Percentiles rank a stretch among this genome's conserved stretches.
Conservation (phyloP, 1,139 yeast species). For the Sugiyamaella paludigena region DNA sequence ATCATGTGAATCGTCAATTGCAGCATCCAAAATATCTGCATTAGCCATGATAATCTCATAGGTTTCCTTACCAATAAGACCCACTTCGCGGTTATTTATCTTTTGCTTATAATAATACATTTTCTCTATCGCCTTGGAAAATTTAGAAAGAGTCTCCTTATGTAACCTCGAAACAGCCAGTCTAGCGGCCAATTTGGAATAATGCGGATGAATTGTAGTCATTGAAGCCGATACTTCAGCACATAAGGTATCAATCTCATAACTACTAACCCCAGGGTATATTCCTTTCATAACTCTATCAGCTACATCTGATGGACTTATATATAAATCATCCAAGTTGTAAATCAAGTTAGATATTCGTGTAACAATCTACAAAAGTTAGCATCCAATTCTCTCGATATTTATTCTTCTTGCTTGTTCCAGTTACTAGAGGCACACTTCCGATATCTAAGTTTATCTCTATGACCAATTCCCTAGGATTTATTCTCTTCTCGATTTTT, state of each 20-base stretch:
- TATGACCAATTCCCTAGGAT: no score
- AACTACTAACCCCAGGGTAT: constrained; percentile 80
- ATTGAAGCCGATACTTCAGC: constrained; percentile 88
- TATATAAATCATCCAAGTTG: constrained; percentile 63
- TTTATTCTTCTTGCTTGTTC: neutral
- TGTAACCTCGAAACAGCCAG: constrained; percentile 75
- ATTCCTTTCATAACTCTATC: constrained; percentile 71
- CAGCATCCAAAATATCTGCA: constrained; percentile 56
- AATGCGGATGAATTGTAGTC: constrained; percentile 89
- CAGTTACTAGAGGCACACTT: neutral
- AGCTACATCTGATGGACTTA: constrained; percentile 69
- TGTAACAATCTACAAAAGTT: constrained; percentile 42
- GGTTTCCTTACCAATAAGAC: constrained; percentile 63
- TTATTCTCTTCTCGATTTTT: no score
- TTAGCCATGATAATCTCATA: constrained; percentile 52
- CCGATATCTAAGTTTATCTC: neutral
- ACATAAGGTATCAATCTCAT: constrained; percentile 71
- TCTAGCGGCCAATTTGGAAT: constrained; percentile 81
- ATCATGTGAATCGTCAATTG: constrained; percentile 66
- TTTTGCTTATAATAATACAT: constrained; percentile 62
- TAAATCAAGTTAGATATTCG: constrained; percentile 49
- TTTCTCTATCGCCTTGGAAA: constrained; percentile 62
- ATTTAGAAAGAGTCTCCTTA: constrained; percentile 71
- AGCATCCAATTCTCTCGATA: neutral
- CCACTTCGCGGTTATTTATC: constrained; percentile 62